phyloP scores from a whole-genome alignment of 139 green algal species.

The Tetradesmus obliquus region DNA sequence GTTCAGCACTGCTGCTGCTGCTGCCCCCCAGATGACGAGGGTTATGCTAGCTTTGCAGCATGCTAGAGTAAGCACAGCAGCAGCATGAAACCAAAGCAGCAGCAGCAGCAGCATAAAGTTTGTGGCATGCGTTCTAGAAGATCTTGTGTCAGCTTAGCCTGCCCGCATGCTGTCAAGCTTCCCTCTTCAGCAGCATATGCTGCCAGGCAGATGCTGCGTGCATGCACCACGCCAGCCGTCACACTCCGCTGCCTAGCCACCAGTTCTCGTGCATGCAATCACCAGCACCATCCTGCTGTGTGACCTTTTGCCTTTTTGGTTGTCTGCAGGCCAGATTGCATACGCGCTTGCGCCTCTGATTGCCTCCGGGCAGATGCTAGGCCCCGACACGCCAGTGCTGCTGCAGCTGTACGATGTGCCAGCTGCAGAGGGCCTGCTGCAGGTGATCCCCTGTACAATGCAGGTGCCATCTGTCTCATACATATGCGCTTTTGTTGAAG shows the following conservation, averaged over 20 bases:
- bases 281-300: neutral
- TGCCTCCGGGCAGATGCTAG: slow-evolving; percentile 17
- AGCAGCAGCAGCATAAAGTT: neutral
- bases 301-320: no score
- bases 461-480: no score
- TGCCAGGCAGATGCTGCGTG: no score
- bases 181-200: no score
- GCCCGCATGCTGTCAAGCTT: no score
- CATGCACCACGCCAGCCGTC: neutral
- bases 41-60: no score
- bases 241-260: neutral
- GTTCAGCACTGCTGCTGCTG: neutral
- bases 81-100: neutral
- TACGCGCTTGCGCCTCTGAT: slow-evolving; percentile 26
- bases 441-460: neutral
- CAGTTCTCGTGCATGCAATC: neutral
- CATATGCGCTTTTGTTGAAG: neutral
- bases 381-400: slow-evolving; percentile 13
- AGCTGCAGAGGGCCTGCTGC: neutral
- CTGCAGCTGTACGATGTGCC: slow-evolving; percentile 33
- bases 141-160: no score
- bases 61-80: neutral
- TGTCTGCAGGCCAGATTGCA: slow-evolving; percentile 6
- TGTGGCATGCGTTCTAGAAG: no score
- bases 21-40: neutral